Conservation (phyloP, 495 filamentous ascomycete species). For the Paragyromitra xinjiangensis region DNA sequence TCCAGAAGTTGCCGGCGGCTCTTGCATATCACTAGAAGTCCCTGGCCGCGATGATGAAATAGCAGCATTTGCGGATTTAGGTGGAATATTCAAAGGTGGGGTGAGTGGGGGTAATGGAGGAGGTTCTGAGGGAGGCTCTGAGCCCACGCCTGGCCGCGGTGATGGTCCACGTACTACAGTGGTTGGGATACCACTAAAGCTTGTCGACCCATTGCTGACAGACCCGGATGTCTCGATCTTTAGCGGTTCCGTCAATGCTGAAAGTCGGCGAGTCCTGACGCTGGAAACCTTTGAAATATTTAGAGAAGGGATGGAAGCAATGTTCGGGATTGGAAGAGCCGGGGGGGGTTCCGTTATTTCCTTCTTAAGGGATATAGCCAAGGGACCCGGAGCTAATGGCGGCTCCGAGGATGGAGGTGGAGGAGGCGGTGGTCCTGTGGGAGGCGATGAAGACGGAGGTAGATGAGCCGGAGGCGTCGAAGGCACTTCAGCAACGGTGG, state of each 20-base stretch:
- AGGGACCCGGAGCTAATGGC: slow-evolving; percentile 47
- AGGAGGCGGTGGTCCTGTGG: slow-evolving; percentile 57
- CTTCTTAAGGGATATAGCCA: slow-evolving; percentile 17
- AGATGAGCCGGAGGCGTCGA: slow-evolving; percentile 62
- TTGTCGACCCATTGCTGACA: slow-evolving; percentile 58
- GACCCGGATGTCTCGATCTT: slow-evolving; percentile 83
- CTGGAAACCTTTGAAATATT: slow-evolving; percentile 59
- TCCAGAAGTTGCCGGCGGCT: slow-evolving; percentile 47
- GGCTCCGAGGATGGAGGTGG: slow-evolving; percentile 55
- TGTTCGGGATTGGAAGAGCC: slow-evolving; percentile 58
- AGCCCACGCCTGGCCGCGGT: slow-evolving; percentile 29
- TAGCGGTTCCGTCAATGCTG: slow-evolving; percentile 81
- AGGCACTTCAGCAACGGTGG: slow-evolving; percentile 77
- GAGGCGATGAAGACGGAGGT: slow-evolving; percentile 46
- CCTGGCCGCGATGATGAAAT: slow-evolving; percentile 43
- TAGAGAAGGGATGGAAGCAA: slow-evolving; percentile 60
- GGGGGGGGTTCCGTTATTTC: slow-evolving; percentile 45
- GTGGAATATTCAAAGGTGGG: slow-evolving; percentile 39
- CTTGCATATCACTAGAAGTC: slow-evolving; percentile 49
- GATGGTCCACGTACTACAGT: slow-evolving; percentile 57
- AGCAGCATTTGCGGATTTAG: slow-evolving; percentile 56
- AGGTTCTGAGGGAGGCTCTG: slow-evolving; percentile 53
- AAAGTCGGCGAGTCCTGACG: slow-evolving; percentile 82
- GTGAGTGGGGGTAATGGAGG: slow-evolving; percentile 56
- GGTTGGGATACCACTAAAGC: slow-evolving; percentile 57